These are phyloP conservation scores for Balakata baccata DNA, from an alignment of 345 rosid genomes.

Conservation along the genomic window DNA sequence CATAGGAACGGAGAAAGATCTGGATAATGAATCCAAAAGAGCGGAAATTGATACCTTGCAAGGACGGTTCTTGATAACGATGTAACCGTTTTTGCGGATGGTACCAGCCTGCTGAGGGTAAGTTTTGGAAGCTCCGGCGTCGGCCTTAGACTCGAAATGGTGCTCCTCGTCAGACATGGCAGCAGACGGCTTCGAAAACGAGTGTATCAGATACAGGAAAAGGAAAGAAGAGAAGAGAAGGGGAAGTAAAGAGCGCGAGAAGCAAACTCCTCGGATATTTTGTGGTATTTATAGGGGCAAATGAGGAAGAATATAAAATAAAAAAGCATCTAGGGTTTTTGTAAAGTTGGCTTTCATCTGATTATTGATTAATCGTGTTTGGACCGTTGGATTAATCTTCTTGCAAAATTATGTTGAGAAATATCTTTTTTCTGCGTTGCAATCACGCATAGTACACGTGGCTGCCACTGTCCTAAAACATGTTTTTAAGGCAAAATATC, in stretches of 20 bases:
- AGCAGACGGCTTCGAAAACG: constrained; percentile 1
- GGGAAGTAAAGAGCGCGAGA: background rate
- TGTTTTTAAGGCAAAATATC: background rate
- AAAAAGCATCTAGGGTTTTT: constrained; percentile 13
- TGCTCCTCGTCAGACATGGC: constrained; percentile 40
- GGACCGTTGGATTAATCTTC: constrained; percentile 3
- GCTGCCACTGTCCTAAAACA: background rate
- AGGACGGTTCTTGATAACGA: constrained; percentile 33
- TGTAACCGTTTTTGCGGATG: constrained; percentile 33
- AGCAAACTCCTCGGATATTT: background rate
- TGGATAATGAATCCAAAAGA: background rate
- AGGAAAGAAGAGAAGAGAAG: background rate
- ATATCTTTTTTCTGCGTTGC: constrained; percentile 2
- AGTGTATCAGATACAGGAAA: background rate
- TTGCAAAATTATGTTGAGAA: background rate
- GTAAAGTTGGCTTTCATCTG: background rate
- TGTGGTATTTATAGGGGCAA: constrained; percentile 10
- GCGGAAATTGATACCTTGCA: constrained; percentile 22
- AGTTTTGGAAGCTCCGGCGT: constrained; percentile 37
- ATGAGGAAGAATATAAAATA: background rate
- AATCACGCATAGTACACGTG: constrained; percentile 13
- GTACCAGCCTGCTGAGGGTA: constrained; percentile 37
- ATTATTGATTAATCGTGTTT: background rate
- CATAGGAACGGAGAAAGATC: background rate
- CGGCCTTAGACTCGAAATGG: constrained; percentile 38